Conservation (phyloP, 805 yeast genomes). For the Sugiyamaella qingdaonensis region DNA sequence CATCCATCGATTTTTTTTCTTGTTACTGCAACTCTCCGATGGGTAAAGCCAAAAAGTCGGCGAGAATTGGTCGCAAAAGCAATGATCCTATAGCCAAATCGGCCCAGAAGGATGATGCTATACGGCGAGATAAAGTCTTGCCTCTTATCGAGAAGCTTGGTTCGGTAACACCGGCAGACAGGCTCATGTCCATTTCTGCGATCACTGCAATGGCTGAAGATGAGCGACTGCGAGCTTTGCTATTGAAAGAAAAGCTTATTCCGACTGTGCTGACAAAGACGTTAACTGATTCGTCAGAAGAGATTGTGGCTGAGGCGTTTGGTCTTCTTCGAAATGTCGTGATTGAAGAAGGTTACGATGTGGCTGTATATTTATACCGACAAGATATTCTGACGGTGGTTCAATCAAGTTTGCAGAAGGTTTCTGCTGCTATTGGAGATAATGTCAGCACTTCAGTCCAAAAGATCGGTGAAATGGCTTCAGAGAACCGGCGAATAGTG, state of each 20-base stretch:
- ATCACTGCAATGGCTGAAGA: conserved; percentile 71
- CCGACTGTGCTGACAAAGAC: conserved; percentile 59
- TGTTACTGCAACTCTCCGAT: conserved; percentile 4
- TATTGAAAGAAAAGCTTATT: conserved; percentile 69
- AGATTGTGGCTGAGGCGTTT: conserved; percentile 72
- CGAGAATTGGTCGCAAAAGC: not conserved
- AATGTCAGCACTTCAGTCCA: not conserved
- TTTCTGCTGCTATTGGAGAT: conserved; percentile 6
- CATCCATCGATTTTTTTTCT: too few relatives aligned
- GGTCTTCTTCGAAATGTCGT: conserved; percentile 79
- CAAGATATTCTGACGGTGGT: conserved; percentile 67
- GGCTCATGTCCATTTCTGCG: conserved; percentile 71
- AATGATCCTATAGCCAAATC: conserved; percentile 6
- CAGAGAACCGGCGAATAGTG: conserved; percentile 46
- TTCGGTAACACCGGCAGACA: conserved; percentile 63
- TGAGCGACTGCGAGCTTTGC: conserved; percentile 51
- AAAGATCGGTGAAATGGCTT: not conserved
- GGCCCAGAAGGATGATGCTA: conserved; percentile 42
- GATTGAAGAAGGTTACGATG: conserved; percentile 83
- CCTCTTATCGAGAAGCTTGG: conserved; percentile 66
- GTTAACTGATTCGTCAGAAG: conserved; percentile 64
- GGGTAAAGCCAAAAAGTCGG: conserved; percentile 25
- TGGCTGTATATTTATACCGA: conserved; percentile 72
- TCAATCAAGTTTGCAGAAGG: conserved; percentile 40
- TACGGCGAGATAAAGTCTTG: conserved; percentile 52